These are phyloP conservation scores for Brettanomyces sp. DNA, from an alignment of 805 yeast species.

Conservation along the genomic window DNA sequence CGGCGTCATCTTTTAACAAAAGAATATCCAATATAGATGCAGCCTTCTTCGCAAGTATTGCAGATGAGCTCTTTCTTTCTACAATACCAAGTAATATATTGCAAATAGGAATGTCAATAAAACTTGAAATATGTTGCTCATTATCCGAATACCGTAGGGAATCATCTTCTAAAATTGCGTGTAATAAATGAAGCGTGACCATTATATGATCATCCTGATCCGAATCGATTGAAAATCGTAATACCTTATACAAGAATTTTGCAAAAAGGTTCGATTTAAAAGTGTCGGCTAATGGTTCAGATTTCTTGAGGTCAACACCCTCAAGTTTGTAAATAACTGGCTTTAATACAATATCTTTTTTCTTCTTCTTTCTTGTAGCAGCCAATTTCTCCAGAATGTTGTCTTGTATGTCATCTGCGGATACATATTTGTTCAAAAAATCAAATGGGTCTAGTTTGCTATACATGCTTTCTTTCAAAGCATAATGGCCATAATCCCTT, in stretches of 20 bases:
- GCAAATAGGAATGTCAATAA: conserved; percentile 47
- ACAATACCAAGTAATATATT: conserved; percentile 44
- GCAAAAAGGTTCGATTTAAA: conserved; percentile 45
- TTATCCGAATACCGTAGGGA: conserved; percentile 24
- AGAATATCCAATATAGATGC: conserved; percentile 44
- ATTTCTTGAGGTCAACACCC: conserved; percentile 9
- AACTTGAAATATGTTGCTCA: conserved; percentile 22
- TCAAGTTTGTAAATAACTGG: conserved; percentile 33
- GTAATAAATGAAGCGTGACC: conserved; percentile 57
- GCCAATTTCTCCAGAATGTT: conserved; percentile 37
- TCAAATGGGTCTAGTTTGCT: conserved; percentile 50
- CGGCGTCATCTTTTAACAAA: conserved; percentile 37
- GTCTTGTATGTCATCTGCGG: conserved; percentile 43
- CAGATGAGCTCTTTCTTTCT: conserved; percentile 39
- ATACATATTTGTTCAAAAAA: conserved; percentile 34
- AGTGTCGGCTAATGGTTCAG: conserved; percentile 35
- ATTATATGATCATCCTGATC: conserved; percentile 47
- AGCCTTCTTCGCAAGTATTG: conserved; percentile 42
- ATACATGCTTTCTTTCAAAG: conserved; percentile 39
- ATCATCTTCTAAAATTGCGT: conserved; percentile 42
- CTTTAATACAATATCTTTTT: conserved; percentile 35
- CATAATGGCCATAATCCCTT: conserved; percentile 58
- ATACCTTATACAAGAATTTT: conserved; percentile 46
- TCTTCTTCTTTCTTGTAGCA: conserved; percentile 25
- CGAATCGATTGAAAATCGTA: conserved; percentile 41